phyloP scores from a whole-genome alignment of 768 basidiomycete genomes.

The Lyophyllum semitale region DNA sequence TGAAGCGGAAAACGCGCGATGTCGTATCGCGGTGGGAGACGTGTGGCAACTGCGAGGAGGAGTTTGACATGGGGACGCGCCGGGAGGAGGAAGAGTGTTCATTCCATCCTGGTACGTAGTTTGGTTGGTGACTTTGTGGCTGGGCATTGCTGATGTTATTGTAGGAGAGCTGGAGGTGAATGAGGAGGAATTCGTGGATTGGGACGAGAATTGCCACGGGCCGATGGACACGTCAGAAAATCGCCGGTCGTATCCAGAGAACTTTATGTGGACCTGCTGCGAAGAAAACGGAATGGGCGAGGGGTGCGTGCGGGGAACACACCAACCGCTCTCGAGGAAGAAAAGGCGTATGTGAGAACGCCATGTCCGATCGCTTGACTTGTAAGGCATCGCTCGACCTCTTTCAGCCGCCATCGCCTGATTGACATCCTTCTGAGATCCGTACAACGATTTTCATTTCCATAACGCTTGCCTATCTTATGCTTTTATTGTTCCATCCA shows the following conservation, averaged over 20 bases:
- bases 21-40: constrained; percentile 46
- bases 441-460: not conserved
- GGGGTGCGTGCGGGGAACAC: constrained; percentile 43
- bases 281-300: constrained; percentile 33
- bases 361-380: not conserved
- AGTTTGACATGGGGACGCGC: constrained; percentile 42
- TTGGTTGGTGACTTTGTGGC: not conserved
- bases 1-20: constrained; percentile 33
- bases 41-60: constrained; percentile 48
- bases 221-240: constrained; percentile 44
- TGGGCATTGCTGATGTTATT: not conserved
- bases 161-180: constrained; percentile 44
- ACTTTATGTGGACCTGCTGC: constrained; percentile 56
- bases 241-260: constrained; percentile 43
- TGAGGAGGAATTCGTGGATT: constrained; percentile 42
- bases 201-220: constrained; percentile 50
- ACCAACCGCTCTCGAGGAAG: constrained; percentile 34
- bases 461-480: constrained; percentile 7
- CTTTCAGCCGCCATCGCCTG: not conserved
- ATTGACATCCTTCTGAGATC: constrained; percentile 3
- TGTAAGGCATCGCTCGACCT: constrained; percentile 6
- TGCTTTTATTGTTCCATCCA: constrained; percentile 18
- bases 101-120: constrained; percentile 51
- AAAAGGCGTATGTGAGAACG: constrained; percentile 29
- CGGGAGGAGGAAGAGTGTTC: constrained; percentile 43